Conservation (phyloP, 1,139 yeast genomes). For the Hanseniaspora gamundiae region DNA sequence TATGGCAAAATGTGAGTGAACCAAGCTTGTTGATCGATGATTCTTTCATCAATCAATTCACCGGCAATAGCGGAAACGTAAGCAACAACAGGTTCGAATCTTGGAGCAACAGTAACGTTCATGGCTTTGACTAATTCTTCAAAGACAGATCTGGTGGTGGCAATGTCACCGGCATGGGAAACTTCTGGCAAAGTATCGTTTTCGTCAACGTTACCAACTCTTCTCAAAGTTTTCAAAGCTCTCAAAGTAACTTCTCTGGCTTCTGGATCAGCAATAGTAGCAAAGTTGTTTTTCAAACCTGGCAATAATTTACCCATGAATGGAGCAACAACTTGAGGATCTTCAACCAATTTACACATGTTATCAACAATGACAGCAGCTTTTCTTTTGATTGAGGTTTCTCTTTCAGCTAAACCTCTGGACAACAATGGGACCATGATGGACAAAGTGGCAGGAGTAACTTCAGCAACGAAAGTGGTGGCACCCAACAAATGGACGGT, state of each 20-base stretch:
- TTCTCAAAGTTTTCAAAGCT: conserved; percentile 93
- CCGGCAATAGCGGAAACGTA: conserved; percentile 96
- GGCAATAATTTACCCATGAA: conserved; percentile 93
- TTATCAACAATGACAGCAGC: conserved; percentile 98
- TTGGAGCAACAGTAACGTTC: conserved; percentile 43
- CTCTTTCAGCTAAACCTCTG: conserved; percentile 99
- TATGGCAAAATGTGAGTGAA: conserved; percentile 77
- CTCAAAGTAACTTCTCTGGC: conserved; percentile 97
- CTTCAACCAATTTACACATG: conserved; percentile 99
- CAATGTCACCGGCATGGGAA: conserved; percentile 94
- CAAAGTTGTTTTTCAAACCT: conserved; percentile 84
- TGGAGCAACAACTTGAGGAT: conserved; percentile 99
- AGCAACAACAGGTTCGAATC: conserved; percentile 65
- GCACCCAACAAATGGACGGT: conserved; percentile 99
- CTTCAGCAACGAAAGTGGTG: conserved; percentile 98
- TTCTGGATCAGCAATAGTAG: conserved; percentile 98
- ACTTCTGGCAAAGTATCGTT: conserved; percentile 89
- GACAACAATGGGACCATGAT: conserved; percentile 98
- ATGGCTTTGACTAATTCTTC: conserved; percentile 52
- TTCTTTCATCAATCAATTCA: conserved; percentile 97
- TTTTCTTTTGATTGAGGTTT: conserved; percentile 98
- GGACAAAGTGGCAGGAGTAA: conserved; percentile 97
- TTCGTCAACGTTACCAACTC: conserved; percentile 94
- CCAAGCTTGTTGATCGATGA: conserved; percentile 90
- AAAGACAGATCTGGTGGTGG: conserved; percentile 76